Evolutionary conservation across 148 eudicot genomes (phyloP), one percentile per base, ranked within the genome.

Genomic region (Silene uniflora): DNA sequence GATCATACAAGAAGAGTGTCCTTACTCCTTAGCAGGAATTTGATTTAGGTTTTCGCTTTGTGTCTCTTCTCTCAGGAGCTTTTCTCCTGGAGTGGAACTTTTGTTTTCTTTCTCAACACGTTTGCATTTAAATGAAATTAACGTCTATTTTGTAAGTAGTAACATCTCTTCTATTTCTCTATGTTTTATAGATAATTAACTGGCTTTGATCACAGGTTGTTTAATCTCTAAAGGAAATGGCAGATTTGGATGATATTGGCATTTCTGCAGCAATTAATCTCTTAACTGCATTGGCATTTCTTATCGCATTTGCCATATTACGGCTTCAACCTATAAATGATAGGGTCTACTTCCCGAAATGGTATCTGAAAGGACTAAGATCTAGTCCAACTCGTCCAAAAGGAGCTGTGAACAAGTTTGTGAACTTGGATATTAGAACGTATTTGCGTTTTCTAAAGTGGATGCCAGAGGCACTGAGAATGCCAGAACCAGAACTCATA

Each of bases 401-500:
- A 70, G 81, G 90, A 25, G 74, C 74, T 64, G 82, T 84, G 44
- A 83, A 80, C 23, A 92, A 89, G 74, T 87, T 92, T 78, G 89
- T 95, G 59, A 95, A 95, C 77, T 67, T 92, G 76, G 97, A 95
- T 77, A 73, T 69, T 75, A 84, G 89, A 81, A 87, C 82, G 73
- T 95, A 95, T 72, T 68, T 95, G 54, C 85, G 83, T 75, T 95
- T 95, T 83, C 86, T 88, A 82, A 90, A 81, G 18, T 95, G 99
- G 99, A 92, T 95, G 93, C 97, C 97, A 75, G 93, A 91, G 25
- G 99, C 99, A 74, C 81, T 95, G 79, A 84, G 88, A 90, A 95
- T 95, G 99, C 99, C 99, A 21, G 90, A 95, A 74, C 96, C 87
- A 19, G 99, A 95, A 88, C 97, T 95, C 60, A 88, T 95, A 81